A percentile compares a stretch with the other conserved stretches of the same genome.
Evolutionary conservation across 2,329 filamentous ascomycete genomes (phyloP).

Genomic region (Tolypocladium pustulatum): DNA sequence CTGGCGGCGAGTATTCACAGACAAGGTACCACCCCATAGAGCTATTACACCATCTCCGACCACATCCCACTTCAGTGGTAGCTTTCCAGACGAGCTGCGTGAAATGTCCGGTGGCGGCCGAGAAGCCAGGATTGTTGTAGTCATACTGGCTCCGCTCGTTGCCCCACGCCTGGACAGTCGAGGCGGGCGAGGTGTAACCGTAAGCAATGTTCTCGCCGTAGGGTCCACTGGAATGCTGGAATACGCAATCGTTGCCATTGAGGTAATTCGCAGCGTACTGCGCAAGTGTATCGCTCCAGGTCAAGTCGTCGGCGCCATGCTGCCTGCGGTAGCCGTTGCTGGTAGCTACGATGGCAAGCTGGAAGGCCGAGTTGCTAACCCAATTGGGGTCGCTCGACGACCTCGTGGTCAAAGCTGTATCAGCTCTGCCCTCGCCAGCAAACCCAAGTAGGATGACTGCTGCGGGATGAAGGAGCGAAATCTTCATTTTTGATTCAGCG

Average conservation of each 20-base stretch:
- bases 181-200: constrained; percentile 50
- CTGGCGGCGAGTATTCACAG: constrained; percentile 60
- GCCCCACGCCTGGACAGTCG: constrained; percentile 57
- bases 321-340: constrained; percentile 56
- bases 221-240: constrained; percentile 48
- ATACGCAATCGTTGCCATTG: constrained; percentile 27
- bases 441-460: neutral
- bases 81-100: constrained; percentile 63
- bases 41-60: constrained; percentile 28
- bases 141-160: constrained; percentile 42
- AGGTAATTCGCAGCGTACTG: constrained; percentile 43
- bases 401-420: neutral
- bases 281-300: constrained; percentile 57
- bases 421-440: neutral
- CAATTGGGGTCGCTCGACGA: neutral
- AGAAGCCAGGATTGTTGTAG: constrained; percentile 46
- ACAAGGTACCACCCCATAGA: constrained; percentile 53
- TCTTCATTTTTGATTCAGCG: neutral
- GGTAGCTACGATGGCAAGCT: constrained; percentile 47
- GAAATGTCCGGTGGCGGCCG: constrained; percentile 55
- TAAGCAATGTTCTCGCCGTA: constrained; percentile 68
- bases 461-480: neutral
- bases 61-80: constrained; percentile 50
- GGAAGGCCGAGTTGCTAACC: constrained; percentile 22
- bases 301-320: constrained; percentile 48